Conservation (phyloP, 2,329 filamentous ascomycete species). For the Metarhizium rileyi region DNA sequence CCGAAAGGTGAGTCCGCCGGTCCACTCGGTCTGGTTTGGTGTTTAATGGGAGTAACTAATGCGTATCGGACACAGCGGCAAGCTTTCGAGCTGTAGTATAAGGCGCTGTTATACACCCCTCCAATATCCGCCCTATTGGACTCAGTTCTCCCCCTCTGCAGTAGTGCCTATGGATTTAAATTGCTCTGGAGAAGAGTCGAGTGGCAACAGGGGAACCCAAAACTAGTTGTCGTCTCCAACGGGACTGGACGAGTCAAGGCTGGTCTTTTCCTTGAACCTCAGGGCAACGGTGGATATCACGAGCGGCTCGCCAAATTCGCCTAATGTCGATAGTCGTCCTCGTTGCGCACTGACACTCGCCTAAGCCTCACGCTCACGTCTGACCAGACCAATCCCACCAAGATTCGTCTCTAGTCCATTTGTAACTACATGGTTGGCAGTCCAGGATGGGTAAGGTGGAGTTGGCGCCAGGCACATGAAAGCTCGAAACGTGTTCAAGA, state of each 20-base stretch:
- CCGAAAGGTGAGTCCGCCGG: background rate
- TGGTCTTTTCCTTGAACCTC: no score
- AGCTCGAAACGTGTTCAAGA: background rate
- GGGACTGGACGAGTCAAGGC: no score
- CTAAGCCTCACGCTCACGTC: background rate
- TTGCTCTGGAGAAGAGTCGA: no score
- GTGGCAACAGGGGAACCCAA: no score
- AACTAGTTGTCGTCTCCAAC: no score
- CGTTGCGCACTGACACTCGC: no score
- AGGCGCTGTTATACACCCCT: background rate
- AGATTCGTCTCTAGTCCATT: background rate
- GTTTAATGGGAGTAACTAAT: background rate
- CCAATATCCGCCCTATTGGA: background rate
- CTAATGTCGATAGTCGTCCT: no score
- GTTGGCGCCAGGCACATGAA: background rate
- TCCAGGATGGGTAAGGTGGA: background rate
- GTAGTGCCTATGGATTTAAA: no score
- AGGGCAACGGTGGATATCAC: no score
- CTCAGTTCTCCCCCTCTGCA: background rate
- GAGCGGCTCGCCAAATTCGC: no score
- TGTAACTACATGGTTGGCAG: background rate
- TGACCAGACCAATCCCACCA: background rate
- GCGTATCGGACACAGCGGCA: background rate
- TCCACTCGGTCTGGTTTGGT: background rate
- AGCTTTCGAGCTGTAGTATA: background rate